Evolutionary conservation across 306 rosid genomes (phyloP), one percentile per base, ranked within the genome.

Genomic region (Cicer judaicum): DNA sequence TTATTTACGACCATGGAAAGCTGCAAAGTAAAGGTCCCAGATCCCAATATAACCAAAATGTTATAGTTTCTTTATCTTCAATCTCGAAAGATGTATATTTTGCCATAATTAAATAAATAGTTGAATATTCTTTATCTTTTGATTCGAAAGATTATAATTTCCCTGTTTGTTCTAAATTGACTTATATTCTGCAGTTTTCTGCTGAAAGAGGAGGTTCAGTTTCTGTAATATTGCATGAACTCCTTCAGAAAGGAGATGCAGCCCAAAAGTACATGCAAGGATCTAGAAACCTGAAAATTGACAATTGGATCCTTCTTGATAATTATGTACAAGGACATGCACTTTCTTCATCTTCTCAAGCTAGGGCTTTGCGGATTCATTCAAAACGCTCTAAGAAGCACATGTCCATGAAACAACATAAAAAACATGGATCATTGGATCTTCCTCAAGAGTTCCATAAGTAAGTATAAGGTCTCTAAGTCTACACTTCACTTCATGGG

Each of bases 401-500:
- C 74, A 87, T 94, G 95, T 88, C 96, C 21, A 82, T 88, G 90
- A 94, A 82, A 72, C 86, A 87, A 29, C 95, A 85, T 66, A 91
- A 91, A 75, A 86, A 82, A 36, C 65, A 64, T 46, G 97, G 96
- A 55, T 75, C 89, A 54, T 66, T 90, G 14, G 76, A 87, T 79
- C 84, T 91, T 82, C 89, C 93, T 67, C 78, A 29, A 64, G 90
- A 91, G 65, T 70, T 81, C 68, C 83, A 66, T 11, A 86, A 80
- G 97, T 94, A 82, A 85, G 91, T 79, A 52, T 50, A 47, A 44
- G 42, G 40, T 44, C 40, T 75, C 67, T 63, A 75, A 67, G 48
- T 76, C 65, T 57, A 77, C 67, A 53, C 7, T 59, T 59, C 42
- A 16, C 12, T 9, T 81, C 16, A 54, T 44, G 18, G 42, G 53